Evolutionary conservation across 306 rosid species (phyloP), one percentile per base, ranked within the genome.

Genomic region (Prunus davidiana): DNA sequence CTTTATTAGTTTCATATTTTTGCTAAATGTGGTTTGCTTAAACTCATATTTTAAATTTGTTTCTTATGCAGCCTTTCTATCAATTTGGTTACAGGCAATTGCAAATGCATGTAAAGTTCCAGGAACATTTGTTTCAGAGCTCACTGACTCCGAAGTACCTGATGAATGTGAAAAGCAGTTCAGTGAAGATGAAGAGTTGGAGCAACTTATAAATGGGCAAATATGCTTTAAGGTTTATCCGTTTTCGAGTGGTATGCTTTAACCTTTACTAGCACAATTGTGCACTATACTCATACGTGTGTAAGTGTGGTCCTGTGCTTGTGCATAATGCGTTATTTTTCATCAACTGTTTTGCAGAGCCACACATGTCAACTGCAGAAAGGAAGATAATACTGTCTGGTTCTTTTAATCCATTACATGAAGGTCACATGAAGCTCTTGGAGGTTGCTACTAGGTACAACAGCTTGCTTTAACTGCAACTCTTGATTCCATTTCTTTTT

Each of bases 391-490:
- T 94, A 79, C 77, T 94, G 24, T 73, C 98, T 34, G 98, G 97
- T 75, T 92, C 98, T 83, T 94, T 94, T 81, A 85, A 91, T 88
- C 97, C 98, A 5, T 84, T 94, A 67, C 98, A 94, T 65, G 92
- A 92, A 69, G 97, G 95, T 67, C 97, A 92, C 84, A 75, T 92
- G 72, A 92, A 84, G 83, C 97, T 94, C 74, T 81, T 92, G 87
- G 97, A 92, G 72, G 91, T 86, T 80, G 97, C 98, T 78, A 82
- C 88, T 51, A 71, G 95, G 98, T 94, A 89, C 60, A 38, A n/a
- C n/a, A 65, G 63, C 73, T 71, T 69, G 47, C 55, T 74, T 41
- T 73, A 62, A 28, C 24, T 60, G 54, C 15, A 7, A 3, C 27
- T 63, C 14, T 24, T 50, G 16, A 27, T 67, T 56, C 43, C n/a